Evolutionary conservation across 371 early-diverging fungal species (phyloP).

Genomic region (Apophysomyces ossiformis): DNA sequence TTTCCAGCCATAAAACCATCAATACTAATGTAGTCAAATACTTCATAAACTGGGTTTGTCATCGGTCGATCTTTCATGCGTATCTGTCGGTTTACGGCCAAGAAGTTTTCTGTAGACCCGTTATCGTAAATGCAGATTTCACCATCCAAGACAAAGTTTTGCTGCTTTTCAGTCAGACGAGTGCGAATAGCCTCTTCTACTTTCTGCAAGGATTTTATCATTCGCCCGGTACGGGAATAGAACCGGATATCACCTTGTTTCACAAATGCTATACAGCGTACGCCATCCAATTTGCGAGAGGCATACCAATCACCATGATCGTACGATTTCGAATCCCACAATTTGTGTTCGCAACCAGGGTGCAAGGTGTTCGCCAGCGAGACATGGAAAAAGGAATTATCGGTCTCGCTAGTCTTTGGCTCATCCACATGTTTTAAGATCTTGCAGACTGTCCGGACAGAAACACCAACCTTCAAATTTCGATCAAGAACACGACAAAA

Average conservation of each 20-base stretch:
- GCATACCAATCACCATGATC: slow-evolving; percentile 45
- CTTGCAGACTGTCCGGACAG: slow-evolving; percentile 35
- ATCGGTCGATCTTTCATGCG: slow-evolving; percentile 33
- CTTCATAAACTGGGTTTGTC: slow-evolving; percentile 49
- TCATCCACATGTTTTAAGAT: slow-evolving; percentile 19
- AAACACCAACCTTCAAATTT: slow-evolving; percentile 60
- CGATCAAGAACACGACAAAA: slow-evolving; percentile 60
- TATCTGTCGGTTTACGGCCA: slow-evolving; percentile 35
- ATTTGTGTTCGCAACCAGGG: not conserved
- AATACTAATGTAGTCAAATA: slow-evolving; percentile 57
- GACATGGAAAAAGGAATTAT: slow-evolving; percentile 26
- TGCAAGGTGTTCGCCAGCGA: slow-evolving; percentile 41
- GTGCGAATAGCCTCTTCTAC: slow-evolving; percentile 38
- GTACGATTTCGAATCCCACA: not conserved
- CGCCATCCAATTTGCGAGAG: slow-evolving; percentile 66
- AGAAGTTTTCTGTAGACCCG: slow-evolving; percentile 33
- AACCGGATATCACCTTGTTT: slow-evolving; percentile 35
- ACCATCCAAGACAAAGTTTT: slow-evolving; percentile 55
- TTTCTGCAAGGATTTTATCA: slow-evolving; percentile 38
- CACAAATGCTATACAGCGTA: slow-evolving; percentile 56
- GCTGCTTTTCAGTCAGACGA: slow-evolving; percentile 12
- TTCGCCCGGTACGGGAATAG: slow-evolving; percentile 55
- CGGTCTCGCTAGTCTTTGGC: not conserved
- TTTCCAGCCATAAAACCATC: slow-evolving; percentile 35
- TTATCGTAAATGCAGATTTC: slow-evolving; percentile 56